Evolutionary conservation across 192 early-diverging fungal genomes (phyloP), one percentile per base, ranked within the genome.

Genomic region (Backusella mclennaniae): DNA sequence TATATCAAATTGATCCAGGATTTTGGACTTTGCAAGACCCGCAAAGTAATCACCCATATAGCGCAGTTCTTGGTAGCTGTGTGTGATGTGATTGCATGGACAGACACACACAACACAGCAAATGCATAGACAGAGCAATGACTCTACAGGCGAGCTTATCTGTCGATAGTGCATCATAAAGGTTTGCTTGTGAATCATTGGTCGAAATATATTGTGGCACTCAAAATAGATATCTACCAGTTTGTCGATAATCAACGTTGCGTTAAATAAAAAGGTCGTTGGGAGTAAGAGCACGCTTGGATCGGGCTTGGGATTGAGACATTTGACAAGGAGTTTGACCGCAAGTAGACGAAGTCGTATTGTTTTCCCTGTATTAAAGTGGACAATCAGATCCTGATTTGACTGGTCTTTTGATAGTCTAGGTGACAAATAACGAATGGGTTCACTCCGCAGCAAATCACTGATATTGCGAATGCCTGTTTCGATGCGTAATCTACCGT

Each of bases 391-490:
- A 6, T 63, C 56, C n/a, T 63, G 56, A 26, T 63, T 63, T 12
- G 56, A 63, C 56, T 63, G 56, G 56, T 63, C 56, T 12, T 6
- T 63, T 26, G 56, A 63, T 63, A 63, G 4, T 29, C 56, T 23
- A 29, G 56, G 56, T 26, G 56, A 63, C 8, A 63, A 14, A 14
- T 63, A 63, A 1, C 56, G 56, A 12, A 63, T 63, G 56, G 56
- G 56, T 0, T 63, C 56, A 23, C 56, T 63, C 23, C 56, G 56
- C 56, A 63, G 56, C 12, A 63, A 14, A 26, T 63, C 56, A 11
- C 56, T 63, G 23, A 63, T 63, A 63, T 63, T 63, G 23, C 56
- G 56, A 63, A 63, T 63, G 1, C 56, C 56, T 63, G 56, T 63
- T 63, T 63, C 56, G 23, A 63, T 29, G 6, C 56, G 56, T 29